Percentiles rank a stretch among this genome's conserved stretches.
Conservation (phyloP, 2,329 filamentous ascomycete genomes). For the Neophaeococcomyces mojaviensis region DNA sequence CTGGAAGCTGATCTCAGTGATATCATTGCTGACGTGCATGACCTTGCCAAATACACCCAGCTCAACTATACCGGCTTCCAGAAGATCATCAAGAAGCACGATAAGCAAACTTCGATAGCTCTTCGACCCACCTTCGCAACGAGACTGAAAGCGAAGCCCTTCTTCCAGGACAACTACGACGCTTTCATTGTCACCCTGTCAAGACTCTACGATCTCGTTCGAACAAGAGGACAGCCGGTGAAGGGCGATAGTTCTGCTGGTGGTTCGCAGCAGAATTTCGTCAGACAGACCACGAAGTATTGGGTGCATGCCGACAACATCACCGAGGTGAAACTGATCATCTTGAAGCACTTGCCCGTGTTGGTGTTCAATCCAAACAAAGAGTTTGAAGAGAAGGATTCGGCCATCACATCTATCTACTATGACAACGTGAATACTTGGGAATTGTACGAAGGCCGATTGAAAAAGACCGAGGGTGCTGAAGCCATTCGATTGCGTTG, state of each 20-base stretch:
- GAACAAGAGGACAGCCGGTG: slow-evolving; percentile 84
- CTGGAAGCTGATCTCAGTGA: slow-evolving; percentile 93
- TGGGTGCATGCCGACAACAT: slow-evolving; percentile 99
- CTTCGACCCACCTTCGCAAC: slow-evolving; percentile 94
- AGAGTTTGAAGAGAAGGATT: slow-evolving; percentile 83
- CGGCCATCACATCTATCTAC: slow-evolving; percentile 96
- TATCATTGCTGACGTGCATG: slow-evolving; percentile 96
- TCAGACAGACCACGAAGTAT: slow-evolving; percentile 97
- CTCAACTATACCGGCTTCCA: slow-evolving; percentile 98
- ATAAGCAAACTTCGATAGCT: slow-evolving; percentile 94
- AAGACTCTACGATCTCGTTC: slow-evolving; percentile 87
- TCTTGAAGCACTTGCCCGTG: slow-evolving; percentile 93
- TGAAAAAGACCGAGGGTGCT: slow-evolving; percentile 96
- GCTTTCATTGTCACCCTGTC: slow-evolving; percentile 90
- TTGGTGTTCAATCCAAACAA: slow-evolving; percentile 96
- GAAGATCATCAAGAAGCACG: slow-evolving; percentile 99
- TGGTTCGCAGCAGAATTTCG: slow-evolving; percentile 87
- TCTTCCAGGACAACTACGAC: slow-evolving; percentile 99
- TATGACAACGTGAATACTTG: slow-evolving; percentile 92
- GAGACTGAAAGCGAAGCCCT: slow-evolving; percentile 88
- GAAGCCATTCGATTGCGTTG: slow-evolving; percentile 93
- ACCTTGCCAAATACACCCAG: slow-evolving; percentile 95
- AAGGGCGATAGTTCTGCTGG: slow-evolving; percentile 89
- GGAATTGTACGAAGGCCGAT: slow-evolving; percentile 85
- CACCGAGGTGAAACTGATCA: slow-evolving; percentile 94